These are phyloP conservation scores for Aspergillus glaucus DNA, from an alignment of 2,329 filamentous ascomycete genomes.

Conservation along the genomic window DNA sequence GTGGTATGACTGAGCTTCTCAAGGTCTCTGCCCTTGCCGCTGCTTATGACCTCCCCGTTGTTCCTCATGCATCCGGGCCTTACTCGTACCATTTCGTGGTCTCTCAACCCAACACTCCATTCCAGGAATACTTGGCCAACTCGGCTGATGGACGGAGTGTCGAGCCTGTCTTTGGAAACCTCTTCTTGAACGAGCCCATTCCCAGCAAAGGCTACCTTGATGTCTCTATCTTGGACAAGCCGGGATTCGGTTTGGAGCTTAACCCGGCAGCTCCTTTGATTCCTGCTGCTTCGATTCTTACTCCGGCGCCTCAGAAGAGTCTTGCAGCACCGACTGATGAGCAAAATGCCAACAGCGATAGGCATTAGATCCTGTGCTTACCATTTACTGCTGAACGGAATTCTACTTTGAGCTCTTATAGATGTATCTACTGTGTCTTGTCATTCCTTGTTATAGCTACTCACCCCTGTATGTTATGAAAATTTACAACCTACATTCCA, in stretches of 20 bases:
- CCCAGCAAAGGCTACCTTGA: slow-evolving; percentile 76
- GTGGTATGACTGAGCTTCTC: slow-evolving; percentile 84
- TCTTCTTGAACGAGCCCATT: slow-evolving; percentile 87
- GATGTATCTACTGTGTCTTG: background rate
- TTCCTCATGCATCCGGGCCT: slow-evolving; percentile 88
- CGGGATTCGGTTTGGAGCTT: slow-evolving; percentile 81
- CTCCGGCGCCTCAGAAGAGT: slow-evolving; percentile 51
- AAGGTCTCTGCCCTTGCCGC: slow-evolving; percentile 83
- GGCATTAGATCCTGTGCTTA: background rate
- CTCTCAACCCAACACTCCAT: slow-evolving; percentile 85
- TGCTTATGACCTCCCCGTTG: slow-evolving; percentile 89
- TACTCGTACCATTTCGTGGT: slow-evolving; percentile 97
- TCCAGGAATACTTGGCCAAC: slow-evolving; percentile 94
- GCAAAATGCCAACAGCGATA: slow-evolving; percentile 16
- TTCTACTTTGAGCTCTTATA: background rate
- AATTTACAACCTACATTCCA: too few species aligned
- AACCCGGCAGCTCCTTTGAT: slow-evolving; percentile 78
- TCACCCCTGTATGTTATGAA: too few species aligned
- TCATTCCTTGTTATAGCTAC: too few species aligned
- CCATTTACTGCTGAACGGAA: background rate
- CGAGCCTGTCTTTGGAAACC: slow-evolving; percentile 81
- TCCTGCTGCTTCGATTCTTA: slow-evolving; percentile 66
- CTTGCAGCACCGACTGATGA: slow-evolving; percentile 31
- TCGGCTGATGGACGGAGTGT: slow-evolving; percentile 86
- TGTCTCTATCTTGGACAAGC: slow-evolving; percentile 73